Base-by-base conservation (phyloP, 495 filamentous ascomycete species). In the Aspergillus mulundensis region DNA sequence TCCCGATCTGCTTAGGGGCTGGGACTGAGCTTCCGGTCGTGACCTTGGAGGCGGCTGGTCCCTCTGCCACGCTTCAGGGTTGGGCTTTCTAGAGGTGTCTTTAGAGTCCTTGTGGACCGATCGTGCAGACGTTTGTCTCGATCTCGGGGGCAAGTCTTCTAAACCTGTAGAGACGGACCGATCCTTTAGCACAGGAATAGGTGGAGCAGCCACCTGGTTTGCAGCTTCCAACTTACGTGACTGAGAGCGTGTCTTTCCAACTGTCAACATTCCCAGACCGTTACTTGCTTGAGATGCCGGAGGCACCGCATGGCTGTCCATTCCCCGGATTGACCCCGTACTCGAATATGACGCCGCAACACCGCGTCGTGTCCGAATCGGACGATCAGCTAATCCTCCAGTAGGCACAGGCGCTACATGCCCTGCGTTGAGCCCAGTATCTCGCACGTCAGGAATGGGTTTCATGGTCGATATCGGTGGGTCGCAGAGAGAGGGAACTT, bases 171-270 rank as follows among this genome's bases (percentile, higher is more conserved):
- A 56, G 38, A 58, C 49, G 8, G 61, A 61, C 18, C 62, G 59
- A n/a, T 74, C 70, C 53, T 56, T 66, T 1, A 57, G 56, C 15
- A 50, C 24, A 45, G 12, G 54, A 21, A 15, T 23, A 1, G 65
- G 50, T 15, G 54, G 39, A 7, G 34, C 44, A 7, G 54, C 44
- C 12, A 60, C 65, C 56, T 73, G 65, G 21, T 48, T 64, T 18
- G 70, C 69, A 15, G 69, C 68, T 58, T 74, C 71, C 47, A 77
- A 49, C 47, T 63, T 62, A 7, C 74, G 71, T 30, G 75, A 76
- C 55, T 78, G 73, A n/a, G 75, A 77, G 23, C 75, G 65, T 18
- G 75, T 78, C 60, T 78, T 78, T 23, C 72, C 75, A 32, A 77
- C 68, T 0, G 70, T 73, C 52, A 77, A 55, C 28, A 69, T 68